phyloP scores from a whole-genome alignment of 257 asterid genomes.

The Fraxinus anomala region DNA sequence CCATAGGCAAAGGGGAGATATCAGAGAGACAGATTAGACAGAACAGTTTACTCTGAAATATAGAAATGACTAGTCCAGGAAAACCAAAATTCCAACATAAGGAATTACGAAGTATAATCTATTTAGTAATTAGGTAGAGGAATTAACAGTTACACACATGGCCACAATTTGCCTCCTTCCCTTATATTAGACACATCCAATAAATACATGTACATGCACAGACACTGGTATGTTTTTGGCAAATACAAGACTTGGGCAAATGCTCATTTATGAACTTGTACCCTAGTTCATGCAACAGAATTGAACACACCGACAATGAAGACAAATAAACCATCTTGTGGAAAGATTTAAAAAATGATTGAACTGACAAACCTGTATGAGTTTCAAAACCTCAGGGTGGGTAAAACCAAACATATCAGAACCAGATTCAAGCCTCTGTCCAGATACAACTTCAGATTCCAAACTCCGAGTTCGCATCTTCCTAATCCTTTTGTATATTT shows the following conservation, averaged over 20 bases:
- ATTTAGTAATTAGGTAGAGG: background rate
- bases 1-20: slow-evolving; percentile 19
- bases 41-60: background rate
- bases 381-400: slow-evolving; percentile 72
- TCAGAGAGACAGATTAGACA: slow-evolving; percentile 10
- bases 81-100: background rate
- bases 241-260: background rate
- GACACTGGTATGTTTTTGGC: background rate
- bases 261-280: background rate
- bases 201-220: background rate
- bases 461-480: slow-evolving; percentile 49
- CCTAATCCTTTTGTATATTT: slow-evolving; percentile 70
- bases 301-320: slow-evolving; percentile 19
- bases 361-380: slow-evolving; percentile 60
- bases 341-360: background rate
- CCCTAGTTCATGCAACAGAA: slow-evolving; percentile 9
- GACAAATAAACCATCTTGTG: slow-evolving; percentile 1
- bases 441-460: slow-evolving; percentile 39
- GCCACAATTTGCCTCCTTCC: background rate
- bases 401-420: slow-evolving; percentile 84
- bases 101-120: background rate
- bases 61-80: background rate
- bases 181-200: background rate
- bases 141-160: background rate
- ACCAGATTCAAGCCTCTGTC: slow-evolving; percentile 67